phyloP scores from a whole-genome alignment of 2,329 filamentous ascomycete genomes.

The Clathrospora elynae region DNA sequence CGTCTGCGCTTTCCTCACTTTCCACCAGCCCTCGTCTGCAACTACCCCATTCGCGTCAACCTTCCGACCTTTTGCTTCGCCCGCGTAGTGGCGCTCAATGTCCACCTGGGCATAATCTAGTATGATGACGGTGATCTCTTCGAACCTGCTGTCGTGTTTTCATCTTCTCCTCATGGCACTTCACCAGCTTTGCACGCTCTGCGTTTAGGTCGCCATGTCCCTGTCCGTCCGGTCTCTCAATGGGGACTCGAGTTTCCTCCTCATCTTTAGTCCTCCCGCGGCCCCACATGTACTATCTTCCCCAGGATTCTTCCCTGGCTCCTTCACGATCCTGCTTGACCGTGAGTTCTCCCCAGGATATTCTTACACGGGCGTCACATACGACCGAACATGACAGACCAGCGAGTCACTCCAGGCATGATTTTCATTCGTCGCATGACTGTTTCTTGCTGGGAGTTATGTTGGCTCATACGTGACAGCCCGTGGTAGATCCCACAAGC shows the following conservation, averaged over 20 bases:
- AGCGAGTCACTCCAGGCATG: too few relatives aligned
- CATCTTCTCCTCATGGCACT: constrained; percentile 5
- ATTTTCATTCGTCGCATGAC: too few relatives aligned
- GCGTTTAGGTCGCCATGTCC: constrained; percentile 57
- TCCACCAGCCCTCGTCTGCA: constrained; percentile 7
- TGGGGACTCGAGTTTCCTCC: constrained; percentile 67
- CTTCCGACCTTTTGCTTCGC: constrained; percentile 10
- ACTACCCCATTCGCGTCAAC: constrained; percentile 15
- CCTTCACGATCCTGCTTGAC: constrained; percentile 72
- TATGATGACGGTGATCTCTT: constrained; percentile 20
- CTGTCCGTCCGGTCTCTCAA: constrained; percentile 68
- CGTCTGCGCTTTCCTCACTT: constrained; percentile 16
- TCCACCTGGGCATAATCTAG: constrained; percentile 10
- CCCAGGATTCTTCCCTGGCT: constrained; percentile 50
- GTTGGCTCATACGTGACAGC: too few relatives aligned
- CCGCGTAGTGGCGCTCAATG: constrained; percentile 1
- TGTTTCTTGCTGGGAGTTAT: too few relatives aligned
- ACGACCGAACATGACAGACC: too few relatives aligned
- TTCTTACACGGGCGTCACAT: too few relatives aligned
- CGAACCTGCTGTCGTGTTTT: too few relatives aligned
- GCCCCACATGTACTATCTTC: constrained; percentile 48
- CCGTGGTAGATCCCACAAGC: too few relatives aligned
- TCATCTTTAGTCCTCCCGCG: constrained; percentile 64
- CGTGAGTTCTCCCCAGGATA: too few relatives aligned
- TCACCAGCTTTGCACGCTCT: constrained; percentile 1